These are phyloP conservation scores for Auricularia cornea DNA, from an alignment of 768 basidiomycete genomes.

Conservation along the genomic window DNA sequence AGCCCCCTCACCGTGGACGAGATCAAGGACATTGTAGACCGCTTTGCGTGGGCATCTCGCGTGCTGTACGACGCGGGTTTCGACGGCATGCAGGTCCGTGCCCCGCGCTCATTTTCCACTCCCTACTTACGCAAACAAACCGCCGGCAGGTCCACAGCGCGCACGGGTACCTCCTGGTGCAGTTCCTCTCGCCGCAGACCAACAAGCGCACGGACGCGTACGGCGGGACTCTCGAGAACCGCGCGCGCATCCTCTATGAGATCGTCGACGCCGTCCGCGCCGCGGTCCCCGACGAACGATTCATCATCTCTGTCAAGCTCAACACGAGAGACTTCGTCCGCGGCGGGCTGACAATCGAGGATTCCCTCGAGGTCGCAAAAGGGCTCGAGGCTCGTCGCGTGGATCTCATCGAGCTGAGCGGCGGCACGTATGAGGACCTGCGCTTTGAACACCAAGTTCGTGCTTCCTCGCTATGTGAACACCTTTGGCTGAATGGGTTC, in stretches of 20 bases:
- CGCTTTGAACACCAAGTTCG: too few relatives aligned
- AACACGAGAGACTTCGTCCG: slow-evolving; percentile 22
- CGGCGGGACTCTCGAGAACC: slow-evolving; percentile 36
- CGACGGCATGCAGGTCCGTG: background rate
- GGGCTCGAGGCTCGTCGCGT: slow-evolving; percentile 27
- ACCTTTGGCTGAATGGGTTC: too few relatives aligned
- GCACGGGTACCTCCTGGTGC: slow-evolving; percentile 24
- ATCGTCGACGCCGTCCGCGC: slow-evolving; percentile 22
- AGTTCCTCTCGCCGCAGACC: slow-evolving; percentile 32
- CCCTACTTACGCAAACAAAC: too few relatives aligned
- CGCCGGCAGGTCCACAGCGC: slow-evolving; percentile 25
- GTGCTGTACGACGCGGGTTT: background rate
- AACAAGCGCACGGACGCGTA: slow-evolving; percentile 36
- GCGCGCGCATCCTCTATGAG: slow-evolving; percentile 32
- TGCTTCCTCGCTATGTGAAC: too few relatives aligned
- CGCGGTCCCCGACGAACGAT: slow-evolving; percentile 12
- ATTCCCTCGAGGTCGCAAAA: slow-evolving; percentile 22
- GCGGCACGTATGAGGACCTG: slow-evolving; percentile 27
- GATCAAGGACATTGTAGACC: background rate
- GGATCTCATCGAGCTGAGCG: slow-evolving; percentile 35
- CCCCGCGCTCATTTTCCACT: background rate
- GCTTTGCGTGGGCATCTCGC: background rate
- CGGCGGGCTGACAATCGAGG: slow-evolving; percentile 25
- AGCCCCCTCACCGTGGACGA: background rate
- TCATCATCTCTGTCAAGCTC: slow-evolving; percentile 27